Percentiles rank a stretch among this genome's conserved stretches.
Evolutionary conservation across 257 asterid genomes (phyloP).

Genomic region (Solanum piurae): DNA sequence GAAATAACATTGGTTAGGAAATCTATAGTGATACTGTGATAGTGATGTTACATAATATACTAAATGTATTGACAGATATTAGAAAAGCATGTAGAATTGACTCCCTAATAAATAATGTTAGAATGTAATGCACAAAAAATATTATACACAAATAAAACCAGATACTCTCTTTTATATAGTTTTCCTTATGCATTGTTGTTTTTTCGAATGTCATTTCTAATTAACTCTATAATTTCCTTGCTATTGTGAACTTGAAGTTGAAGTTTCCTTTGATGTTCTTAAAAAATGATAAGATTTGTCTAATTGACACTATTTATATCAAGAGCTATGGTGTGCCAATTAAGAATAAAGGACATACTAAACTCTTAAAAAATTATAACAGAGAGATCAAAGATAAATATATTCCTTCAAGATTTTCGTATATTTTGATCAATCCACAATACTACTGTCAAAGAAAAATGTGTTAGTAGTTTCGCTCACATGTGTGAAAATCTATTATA

Average conservation of each 20-base stretch:
- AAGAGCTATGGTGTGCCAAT: not conserved
- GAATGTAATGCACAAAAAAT: not conserved
- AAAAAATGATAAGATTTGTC: not conserved
- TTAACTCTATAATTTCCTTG: not conserved
- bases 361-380: no score
- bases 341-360: not conserved
- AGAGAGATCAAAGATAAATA: not conserved
- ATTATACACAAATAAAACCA: not conserved
- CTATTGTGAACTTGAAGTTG: not conserved
- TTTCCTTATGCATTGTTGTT: not conserved
- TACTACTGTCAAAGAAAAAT: not conserved
- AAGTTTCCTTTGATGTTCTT: not conserved
- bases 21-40: no score
- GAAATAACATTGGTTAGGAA: no score
- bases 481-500: not conserved
- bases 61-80: no score
- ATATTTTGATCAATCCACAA: not conserved
- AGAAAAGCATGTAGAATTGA: not conserved
- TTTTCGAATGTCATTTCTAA: not conserved
- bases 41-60: no score
- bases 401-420: no score
- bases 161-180: not conserved
- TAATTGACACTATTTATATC: not conserved
- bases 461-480: not conserved
- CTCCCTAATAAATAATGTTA: not conserved